Evolutionary conservation across 768 basidiomycete genomes (phyloP), one percentile per base, ranked within the genome.

Genomic region (Phlegmacium glaucopus): DNA sequence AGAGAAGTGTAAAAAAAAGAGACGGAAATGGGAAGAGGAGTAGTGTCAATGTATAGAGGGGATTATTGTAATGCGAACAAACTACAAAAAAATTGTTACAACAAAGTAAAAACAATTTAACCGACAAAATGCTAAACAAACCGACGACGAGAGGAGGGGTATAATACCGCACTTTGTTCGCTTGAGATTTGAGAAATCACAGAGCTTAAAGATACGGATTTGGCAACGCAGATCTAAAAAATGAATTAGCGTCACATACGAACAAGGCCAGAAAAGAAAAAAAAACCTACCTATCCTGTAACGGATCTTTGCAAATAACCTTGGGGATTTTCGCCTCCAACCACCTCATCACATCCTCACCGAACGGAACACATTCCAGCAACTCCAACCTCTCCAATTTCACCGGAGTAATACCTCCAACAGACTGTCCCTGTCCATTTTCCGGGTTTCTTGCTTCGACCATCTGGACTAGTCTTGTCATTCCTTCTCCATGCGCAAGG

Each of bases 401-500:
- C 51, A 67, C 67, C 0, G 83, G 83, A 8, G 70, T 66, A n/a
- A 75, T 75, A 0, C 76, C 77, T 22, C 68, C 70, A 38, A 71
- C 71, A 12, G 48, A 42, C 39, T 53, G 53, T 29, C 69, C 64
- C 10, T 57, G 61, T 18, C 60, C 65, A 38, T 64, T 59, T 42
- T 71, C 73, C 0, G 88, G 87, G 59, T 90, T 90, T 43, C 87
- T 71, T 47, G 77, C 76, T 39, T 88, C 85, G 16, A 90, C 75
- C 67, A 88, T 75, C 60, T 79, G 78, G 18, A 90, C 84, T 15
- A 90, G 74, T 64, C 82, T 83, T 42, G 72, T 71, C 18, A 86
- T 77, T 22, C 79, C 81, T 42, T 87, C 85, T 27, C 72, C 73
- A 55, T 84, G 82, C 17, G 78, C 71, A 57, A 82, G 79, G 57